A percentile compares a stretch with the other conserved stretches of the same genome.
Conservation (phyloP, 164 flowering plant species). For the Magnolia officinalis region DNA sequence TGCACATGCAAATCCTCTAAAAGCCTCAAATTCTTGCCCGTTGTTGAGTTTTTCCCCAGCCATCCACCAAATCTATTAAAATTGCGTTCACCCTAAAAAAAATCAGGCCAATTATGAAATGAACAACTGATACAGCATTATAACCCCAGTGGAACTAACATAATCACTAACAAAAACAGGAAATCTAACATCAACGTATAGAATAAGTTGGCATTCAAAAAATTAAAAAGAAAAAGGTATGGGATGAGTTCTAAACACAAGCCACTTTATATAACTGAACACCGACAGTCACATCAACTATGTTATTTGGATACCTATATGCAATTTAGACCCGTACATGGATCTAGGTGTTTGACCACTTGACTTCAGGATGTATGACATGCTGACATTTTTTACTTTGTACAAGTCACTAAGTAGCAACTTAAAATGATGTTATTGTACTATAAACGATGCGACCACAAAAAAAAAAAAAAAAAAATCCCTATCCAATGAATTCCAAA, state of each 20-base stretch:
- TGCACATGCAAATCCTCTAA: conserved; percentile 90
- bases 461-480: too few species aligned
- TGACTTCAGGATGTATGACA: too few species aligned
- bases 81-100: conserved; percentile 87
- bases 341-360: too few species aligned
- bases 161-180: background rate
- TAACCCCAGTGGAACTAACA: background rate
- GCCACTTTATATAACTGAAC: background rate
- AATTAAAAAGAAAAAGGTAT: background rate
- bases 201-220: background rate
- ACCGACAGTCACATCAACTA: too few species aligned
- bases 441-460: too few species aligned
- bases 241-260: background rate
- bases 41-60: conserved; percentile 95
- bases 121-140: background rate
- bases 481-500: too few species aligned
- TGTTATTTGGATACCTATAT: too few species aligned
- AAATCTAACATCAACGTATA: background rate
- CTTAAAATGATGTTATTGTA: too few species aligned
- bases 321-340: too few species aligned
- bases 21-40: conserved; percentile 82
- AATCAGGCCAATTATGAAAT: conserved; percentile 1
- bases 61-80: conserved; percentile 97
- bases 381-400: too few species aligned
- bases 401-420: too few species aligned